Base-by-base conservation (phyloP, 768 basidiomycete species). In the Pleurotus salmoneostramineus region DNA sequence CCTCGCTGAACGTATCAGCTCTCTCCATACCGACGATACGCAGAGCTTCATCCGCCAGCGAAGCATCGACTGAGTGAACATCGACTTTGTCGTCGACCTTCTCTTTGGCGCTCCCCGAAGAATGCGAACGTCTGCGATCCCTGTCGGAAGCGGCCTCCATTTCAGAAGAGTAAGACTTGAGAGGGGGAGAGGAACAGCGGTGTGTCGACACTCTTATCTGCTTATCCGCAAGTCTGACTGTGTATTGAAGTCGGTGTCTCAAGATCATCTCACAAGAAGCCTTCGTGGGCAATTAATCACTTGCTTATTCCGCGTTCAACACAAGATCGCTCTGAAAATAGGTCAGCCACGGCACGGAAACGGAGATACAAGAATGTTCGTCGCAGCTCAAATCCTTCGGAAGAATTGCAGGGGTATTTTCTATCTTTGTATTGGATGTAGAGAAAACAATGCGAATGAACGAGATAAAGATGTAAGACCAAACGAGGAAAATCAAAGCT, bases 11-110 rank as follows among this genome's bases (percentile, higher is more conserved):
- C 43, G 80, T 69, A 3, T 66, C 66, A 27, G 75, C 74, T 31
- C 80, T 72, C 61, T 83, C 79, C 2, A 71, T 68, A 1, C 84
- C 83, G 56, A 88, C 84, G 12, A 88, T 78, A 56, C 75, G 71
- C 46, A 87, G 73, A 7, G 85, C 86, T 62, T 85, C 85, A 61
- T 87, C 84, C 5, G 81, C 83, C 40, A 82, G 68, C 3, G 64
- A 58, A 5, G 74, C 66, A 58, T 79, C 72, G 46, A 77, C 55
- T 4, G 73, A 70, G 31, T 60, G 60, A 5, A 61, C 58, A 10
- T 56, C 65, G 21, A 60, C 35, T 59, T 75, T 75, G 61, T 80
- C 77, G 56, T 74, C 76, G 34, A 65, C 11, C 31, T 57, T 58
- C 60, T 62, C 54, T 15, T n/a, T 45, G 52, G 56, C 56, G 37